Base-by-base conservation (phyloP, 2,329 filamentous ascomycete genomes). In the Botrytis byssoidea region DNA sequence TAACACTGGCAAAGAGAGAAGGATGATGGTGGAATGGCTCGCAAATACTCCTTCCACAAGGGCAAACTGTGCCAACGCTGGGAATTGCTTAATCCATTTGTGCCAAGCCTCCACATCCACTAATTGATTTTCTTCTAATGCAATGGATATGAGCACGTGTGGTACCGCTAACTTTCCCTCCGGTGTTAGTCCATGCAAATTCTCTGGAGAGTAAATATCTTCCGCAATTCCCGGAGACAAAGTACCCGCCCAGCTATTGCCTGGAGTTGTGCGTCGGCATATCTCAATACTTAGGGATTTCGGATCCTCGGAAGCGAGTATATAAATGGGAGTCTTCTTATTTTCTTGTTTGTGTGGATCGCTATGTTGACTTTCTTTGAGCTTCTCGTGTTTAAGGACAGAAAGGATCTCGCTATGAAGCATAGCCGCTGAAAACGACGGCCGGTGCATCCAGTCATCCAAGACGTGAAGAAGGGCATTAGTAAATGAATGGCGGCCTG, bases 41-140 rank as follows among this genome's bases (percentile, higher is more conserved):
- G 88, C 88, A 80, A 89, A 90, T 1, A 89, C 84, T 14, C 87
- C 88, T 77, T 90, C 88, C 9, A 90, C 85, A 77, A 88, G 88
- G 79, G 89, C 87, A 75, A 89, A 87, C 76, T 87, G 89, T 60
- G 88, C 88, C 72, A 90, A 82, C 3, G 87, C 85, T 0, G 88
- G 88, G 74, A 89, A 88, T 29, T 83, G 84, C 42, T 83, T 81
- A 4, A 90, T 83, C 88, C 88, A 90, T 72, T 85, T 84, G 77
- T 89, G 85, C 87, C 88, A 90, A 7, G 87, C 86, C 73, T 86
- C 85, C n/a, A 90, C 81, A 65, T 89, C 88, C 1, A 89, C 80
- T 22, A 83, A 82, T 75, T 89, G 87, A 70, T 90, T 84, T 18
- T 88, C 87, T 77, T 90, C 88, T 0, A 90, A 81, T 0, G 88